Percentiles rank a stretch among this genome's conserved stretches.
Evolutionary conservation across 257 asterid genomes (phyloP).

Genomic region (Nemophila menziesii): DNA sequence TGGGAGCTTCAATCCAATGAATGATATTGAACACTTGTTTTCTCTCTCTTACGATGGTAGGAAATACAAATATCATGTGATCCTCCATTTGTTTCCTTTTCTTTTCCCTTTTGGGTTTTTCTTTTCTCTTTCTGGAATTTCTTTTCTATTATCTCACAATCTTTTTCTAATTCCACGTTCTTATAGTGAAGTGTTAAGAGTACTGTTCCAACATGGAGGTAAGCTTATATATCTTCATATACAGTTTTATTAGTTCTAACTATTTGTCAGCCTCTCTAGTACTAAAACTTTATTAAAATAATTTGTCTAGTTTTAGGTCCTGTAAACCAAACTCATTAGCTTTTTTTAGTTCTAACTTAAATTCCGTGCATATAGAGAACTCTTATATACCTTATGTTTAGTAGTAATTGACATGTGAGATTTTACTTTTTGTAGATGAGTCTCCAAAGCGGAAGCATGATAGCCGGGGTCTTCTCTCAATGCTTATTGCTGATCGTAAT

Average conservation of each 20-base stretch:
- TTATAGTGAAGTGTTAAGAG: not conserved
- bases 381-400: not conserved
- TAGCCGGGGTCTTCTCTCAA: conserved; percentile 74
- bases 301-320: not conserved
- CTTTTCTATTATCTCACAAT: not conserved
- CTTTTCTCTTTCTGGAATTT: conserved; percentile 13
- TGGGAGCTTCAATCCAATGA: conserved; percentile 87
- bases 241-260: no score
- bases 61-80: conserved; percentile 40
- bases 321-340: not conserved
- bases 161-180: not conserved
- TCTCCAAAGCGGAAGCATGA: conserved; percentile 78
- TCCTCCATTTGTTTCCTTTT: conserved; percentile 16
- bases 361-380: no score
- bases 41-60: conserved; percentile 79
- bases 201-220: not conserved
- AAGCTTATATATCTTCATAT: not conserved
- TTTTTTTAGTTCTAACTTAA: no score
- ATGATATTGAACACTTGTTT: conserved; percentile 73
- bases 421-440: conserved; percentile 47
- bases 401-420: not conserved
- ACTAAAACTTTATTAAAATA: no score
- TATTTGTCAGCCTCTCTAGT: not conserved
- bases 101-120: not conserved
- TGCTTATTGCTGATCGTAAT: conserved; percentile 83